These are phyloP conservation scores for Linum lewisii DNA, from an alignment of 345 rosid genomes.

Conservation along the genomic window DNA sequence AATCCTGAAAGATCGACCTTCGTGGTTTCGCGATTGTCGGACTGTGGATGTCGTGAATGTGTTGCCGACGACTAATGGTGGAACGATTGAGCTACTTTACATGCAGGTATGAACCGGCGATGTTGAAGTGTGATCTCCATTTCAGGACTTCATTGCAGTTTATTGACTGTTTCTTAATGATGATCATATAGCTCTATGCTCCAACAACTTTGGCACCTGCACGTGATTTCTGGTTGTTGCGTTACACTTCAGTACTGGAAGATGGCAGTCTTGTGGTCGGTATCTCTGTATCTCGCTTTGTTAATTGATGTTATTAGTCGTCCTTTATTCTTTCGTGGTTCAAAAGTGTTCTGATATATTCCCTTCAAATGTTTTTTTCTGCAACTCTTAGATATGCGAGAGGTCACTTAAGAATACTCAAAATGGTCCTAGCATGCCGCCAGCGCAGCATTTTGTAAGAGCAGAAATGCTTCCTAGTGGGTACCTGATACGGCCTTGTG, in stretches of 20 bases:
- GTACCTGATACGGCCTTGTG: conserved; percentile 91
- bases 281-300: not conserved
- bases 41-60: conserved; percentile 92
- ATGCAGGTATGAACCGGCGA: conserved; percentile 57
- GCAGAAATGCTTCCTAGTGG: conserved; percentile 99
- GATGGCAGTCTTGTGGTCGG: conserved; percentile 99
- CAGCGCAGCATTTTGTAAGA: conserved; percentile 93
- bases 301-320: not conserved
- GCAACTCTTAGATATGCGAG: conserved; percentile 63
- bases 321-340: not conserved
- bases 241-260: conserved; percentile 91
- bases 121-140: not conserved
- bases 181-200: conserved; percentile 66
- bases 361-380: conserved; percentile 2
- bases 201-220: conserved; percentile 98
- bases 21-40: conserved; percentile 99
- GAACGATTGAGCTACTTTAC: conserved; percentile 98
- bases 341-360: not conserved
- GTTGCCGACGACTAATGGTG: conserved; percentile 98
- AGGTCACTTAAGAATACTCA: conserved; percentile 89
- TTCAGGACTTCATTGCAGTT: not conserved
- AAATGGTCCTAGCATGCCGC: conserved; percentile 95
- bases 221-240: conserved; percentile 97
- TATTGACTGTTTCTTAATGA: conserved; percentile 1
- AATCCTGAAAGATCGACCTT: conserved; percentile 98